Evolutionary conservation across 1,284 basidiomycete species (phyloP).

Genomic region (Lignosus rhinocerotis): DNA sequence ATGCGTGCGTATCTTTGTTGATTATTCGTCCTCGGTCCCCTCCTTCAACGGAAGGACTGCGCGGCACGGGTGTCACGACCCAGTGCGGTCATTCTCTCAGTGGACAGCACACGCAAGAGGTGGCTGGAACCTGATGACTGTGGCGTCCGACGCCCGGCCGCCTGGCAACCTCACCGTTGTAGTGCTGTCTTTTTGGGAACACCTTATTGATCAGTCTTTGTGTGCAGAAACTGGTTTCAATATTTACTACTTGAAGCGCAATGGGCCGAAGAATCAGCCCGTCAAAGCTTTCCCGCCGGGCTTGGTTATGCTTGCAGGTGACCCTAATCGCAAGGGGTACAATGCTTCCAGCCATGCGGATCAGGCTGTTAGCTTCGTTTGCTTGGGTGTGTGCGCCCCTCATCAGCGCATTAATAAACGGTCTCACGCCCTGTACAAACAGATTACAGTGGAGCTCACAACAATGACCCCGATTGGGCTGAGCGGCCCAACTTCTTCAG

Average conservation of each 20-base stretch:
- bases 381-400: constrained; percentile 31
- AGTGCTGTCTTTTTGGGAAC: too few relatives aligned
- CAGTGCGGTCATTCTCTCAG: too few relatives aligned
- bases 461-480: constrained; percentile 26
- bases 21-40: too few relatives aligned
- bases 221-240: constrained; percentile 22
- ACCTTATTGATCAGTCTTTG: not conserved
- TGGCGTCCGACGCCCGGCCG: too few relatives aligned
- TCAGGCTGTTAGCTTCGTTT: constrained; percentile 43
- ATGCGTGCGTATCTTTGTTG: constrained; percentile 23
- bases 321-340: constrained; percentile 36
- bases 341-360: constrained; percentile 38
- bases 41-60: too few relatives aligned
- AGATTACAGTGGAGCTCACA: constrained; percentile 35
- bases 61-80: too few relatives aligned
- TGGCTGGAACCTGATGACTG: too few relatives aligned
- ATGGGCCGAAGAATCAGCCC: constrained; percentile 23
- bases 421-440: not conserved
- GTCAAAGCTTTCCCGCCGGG: constrained; percentile 32
- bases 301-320: constrained; percentile 41
- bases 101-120: too few relatives aligned
- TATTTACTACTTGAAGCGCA: constrained; percentile 33
- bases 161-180: too few relatives aligned
- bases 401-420: not conserved
- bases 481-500: constrained; percentile 33